Evolutionary conservation across 495 filamentous ascomycete species (phyloP).

Genomic region (Hyaloscypha finlandica): DNA sequence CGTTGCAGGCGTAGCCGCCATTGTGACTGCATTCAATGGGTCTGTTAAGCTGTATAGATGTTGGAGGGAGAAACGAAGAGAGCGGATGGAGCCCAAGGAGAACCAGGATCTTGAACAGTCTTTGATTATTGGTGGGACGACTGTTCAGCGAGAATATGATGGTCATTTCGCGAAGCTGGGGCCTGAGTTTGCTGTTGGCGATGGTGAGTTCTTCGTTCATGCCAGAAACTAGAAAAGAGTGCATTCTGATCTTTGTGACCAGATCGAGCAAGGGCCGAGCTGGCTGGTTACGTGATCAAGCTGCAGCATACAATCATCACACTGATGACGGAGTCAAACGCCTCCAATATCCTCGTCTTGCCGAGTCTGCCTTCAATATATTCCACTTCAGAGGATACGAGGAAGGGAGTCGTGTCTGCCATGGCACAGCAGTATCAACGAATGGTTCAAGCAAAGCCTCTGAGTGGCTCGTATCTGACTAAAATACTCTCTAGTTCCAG

Average conservation of each 20-base stretch:
- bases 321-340: neutral
- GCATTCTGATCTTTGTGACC: neutral
- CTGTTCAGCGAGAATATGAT: conserved; percentile 7
- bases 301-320: conserved; percentile 7
- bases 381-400: neutral
- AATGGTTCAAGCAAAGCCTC: neutral
- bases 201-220: neutral
- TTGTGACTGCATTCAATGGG: conserved; percentile 5
- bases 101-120: neutral
- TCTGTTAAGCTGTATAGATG: neutral
- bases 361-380: neutral
- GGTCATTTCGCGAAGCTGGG: conserved; percentile 5
- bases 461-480: neutral
- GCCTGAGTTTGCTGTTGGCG: neutral
- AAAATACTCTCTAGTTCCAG: no score
- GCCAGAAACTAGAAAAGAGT: neutral
- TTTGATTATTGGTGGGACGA: neutral
- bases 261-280: neutral
- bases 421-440: conserved; percentile 9
- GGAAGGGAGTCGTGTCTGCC: conserved; percentile 1
- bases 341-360: neutral
- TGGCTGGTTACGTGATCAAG: conserved; percentile 3
- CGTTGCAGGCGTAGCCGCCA: neutral
- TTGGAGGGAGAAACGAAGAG: conserved; percentile 5
- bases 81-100: neutral